A percentile compares a stretch with the other conserved stretches of the same genome.
Evolutionary conservation across 257 asterid genomes (phyloP).

Genomic region (Primulina huaijiensis): DNA sequence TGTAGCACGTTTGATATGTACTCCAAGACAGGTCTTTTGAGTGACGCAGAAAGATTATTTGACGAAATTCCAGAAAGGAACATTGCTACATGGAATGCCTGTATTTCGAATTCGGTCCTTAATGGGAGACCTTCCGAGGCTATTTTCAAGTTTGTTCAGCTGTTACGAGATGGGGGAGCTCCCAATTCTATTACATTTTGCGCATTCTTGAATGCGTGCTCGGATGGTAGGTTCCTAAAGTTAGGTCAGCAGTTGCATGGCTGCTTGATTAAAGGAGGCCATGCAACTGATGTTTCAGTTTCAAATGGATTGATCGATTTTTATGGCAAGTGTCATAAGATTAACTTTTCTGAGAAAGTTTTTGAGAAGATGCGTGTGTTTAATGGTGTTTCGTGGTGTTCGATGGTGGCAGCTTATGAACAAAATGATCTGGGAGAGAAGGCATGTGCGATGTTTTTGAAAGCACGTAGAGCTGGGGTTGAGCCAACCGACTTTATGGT

Average conservation of each 20-base stretch:
- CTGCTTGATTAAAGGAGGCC: slow-evolving; percentile 49
- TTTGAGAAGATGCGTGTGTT: slow-evolving; percentile 47
- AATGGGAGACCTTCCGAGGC: slow-evolving; percentile 51
- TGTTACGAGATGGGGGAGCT: slow-evolving; percentile 39
- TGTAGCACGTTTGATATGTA: slow-evolving; percentile 88
- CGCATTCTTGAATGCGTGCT: slow-evolving; percentile 72
- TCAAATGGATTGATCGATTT: slow-evolving; percentile 74
- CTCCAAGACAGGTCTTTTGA: slow-evolving; percentile 35
- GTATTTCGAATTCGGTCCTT: slow-evolving; percentile 61
- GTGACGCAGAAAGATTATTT: slow-evolving; percentile 57
- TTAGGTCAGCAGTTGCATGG: slow-evolving; percentile 77
- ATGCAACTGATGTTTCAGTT: slow-evolving; percentile 52
- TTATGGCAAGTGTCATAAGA: slow-evolving; percentile 66
- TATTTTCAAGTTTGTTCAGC: slow-evolving; percentile 46
- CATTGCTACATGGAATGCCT: slow-evolving; percentile 83
- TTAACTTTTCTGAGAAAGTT: slow-evolving; percentile 47
- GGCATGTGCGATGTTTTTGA: slow-evolving; percentile 51
- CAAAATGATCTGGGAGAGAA: slow-evolving; percentile 73
- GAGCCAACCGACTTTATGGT: slow-evolving; percentile 65
- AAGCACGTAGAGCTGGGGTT: slow-evolving; percentile 44
- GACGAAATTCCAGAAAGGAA: slow-evolving; percentile 70
- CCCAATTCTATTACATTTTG: slow-evolving; percentile 82
- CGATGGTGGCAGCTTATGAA: slow-evolving; percentile 71
- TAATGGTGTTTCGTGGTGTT: slow-evolving; percentile 80
- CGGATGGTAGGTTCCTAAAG: slow-evolving; percentile 47